A percentile compares a stretch with the other conserved stretches of the same genome.
These are phyloP conservation scores for Ceriops tagal DNA, from an alignment of 345 rosid species.

Conservation along the genomic window DNA sequence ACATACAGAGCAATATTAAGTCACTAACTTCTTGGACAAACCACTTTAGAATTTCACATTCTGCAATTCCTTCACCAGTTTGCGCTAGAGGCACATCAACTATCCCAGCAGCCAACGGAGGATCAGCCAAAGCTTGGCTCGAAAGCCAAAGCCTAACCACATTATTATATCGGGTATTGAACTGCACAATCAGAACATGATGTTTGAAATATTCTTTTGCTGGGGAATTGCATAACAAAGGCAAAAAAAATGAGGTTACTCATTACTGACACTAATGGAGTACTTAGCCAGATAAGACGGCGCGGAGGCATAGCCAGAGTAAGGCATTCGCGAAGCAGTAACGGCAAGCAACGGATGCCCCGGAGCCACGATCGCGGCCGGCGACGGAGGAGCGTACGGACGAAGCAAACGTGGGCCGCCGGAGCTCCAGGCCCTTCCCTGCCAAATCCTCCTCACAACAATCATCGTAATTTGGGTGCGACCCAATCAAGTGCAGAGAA, in stretches of 20 bases:
- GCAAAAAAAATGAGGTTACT: not conserved
- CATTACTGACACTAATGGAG: not conserved
- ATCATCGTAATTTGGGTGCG: too few species aligned
- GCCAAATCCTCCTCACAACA: too few species aligned
- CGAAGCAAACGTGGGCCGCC: too few species aligned
- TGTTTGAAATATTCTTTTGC: too few species aligned
- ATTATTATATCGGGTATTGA: too few species aligned
- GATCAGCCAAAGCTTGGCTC: constrained; percentile 45
- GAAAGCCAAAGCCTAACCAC: constrained; percentile 30
- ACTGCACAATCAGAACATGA: too few species aligned
- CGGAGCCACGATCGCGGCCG: not conserved
- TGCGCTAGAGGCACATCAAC: constrained; percentile 60
- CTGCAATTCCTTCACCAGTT: constrained; percentile 98
- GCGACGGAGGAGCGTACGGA: not conserved
- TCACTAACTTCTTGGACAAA: constrained; percentile 74
- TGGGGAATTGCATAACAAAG: too few species aligned
- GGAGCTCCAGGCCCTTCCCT: too few species aligned
- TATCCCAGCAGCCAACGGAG: constrained; percentile 8
- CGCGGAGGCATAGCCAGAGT: not conserved
- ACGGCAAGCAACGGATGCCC: too few species aligned
- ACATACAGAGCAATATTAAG: too few species aligned
- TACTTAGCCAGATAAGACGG: not conserved
- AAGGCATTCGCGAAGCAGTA: too few species aligned
- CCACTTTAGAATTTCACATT: constrained; percentile 93
- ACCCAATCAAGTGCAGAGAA: too few species aligned